Conservation (phyloP, 2,329 filamentous ascomycete species). For the Calycina herbarum region DNA sequence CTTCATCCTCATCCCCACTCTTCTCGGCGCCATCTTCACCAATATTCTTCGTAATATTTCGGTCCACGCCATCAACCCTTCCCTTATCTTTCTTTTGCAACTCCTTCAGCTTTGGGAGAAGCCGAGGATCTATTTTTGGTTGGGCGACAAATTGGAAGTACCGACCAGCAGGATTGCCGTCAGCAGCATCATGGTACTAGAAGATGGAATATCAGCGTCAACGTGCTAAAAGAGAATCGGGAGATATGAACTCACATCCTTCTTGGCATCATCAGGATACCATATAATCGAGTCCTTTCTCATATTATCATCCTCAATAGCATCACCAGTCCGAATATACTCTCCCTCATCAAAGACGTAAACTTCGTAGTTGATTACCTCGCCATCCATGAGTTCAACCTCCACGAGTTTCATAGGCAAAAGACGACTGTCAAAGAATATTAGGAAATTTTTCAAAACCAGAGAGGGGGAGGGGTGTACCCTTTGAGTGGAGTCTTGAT, state of each 20-base stretch:
- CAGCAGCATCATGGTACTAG: neutral
- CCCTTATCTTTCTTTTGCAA: neutral
- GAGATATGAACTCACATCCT: neutral
- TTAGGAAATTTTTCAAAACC: neutral
- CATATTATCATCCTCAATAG: constrained; percentile 7
- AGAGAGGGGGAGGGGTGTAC: neutral
- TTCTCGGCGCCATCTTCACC: neutral
- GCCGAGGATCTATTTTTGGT: neutral
- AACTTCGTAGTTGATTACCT: constrained; percentile 5
- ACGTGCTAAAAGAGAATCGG: too few relatives aligned
- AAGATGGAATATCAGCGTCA: too few relatives aligned
- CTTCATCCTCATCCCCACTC: constrained; percentile 3
- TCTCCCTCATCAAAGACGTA: constrained; percentile 5
- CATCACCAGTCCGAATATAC: constrained; percentile 2
- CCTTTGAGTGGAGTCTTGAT: neutral
- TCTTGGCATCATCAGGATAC: constrained; percentile 7
- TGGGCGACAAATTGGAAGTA: neutral
- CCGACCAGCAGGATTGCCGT: neutral
- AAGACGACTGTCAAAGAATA: neutral
- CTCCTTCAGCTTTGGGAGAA: neutral
- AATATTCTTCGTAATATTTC: constrained; percentile 4
- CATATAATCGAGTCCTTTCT: neutral
- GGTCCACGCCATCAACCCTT: constrained; percentile 3
- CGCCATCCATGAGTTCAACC: constrained; percentile 4
- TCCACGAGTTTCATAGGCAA: neutral